Percentiles rank a stretch among this genome's conserved stretches.
Conservation (phyloP, 805 yeast species). For the Kuraishia floccosa region DNA sequence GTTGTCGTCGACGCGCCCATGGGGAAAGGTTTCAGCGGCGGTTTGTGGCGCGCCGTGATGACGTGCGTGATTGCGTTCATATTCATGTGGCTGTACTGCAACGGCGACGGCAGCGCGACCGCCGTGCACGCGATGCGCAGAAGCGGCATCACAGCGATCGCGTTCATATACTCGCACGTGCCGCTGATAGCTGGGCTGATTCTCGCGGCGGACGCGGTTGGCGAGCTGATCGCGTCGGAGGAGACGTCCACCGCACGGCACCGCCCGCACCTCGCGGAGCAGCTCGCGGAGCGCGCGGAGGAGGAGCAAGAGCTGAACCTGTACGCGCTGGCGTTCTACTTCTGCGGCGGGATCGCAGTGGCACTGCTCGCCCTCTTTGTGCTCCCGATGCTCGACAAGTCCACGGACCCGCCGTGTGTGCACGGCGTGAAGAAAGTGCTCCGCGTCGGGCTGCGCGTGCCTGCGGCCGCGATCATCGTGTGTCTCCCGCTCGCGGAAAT, state of each 20-base stretch:
- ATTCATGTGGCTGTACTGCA: conserved; percentile 41
- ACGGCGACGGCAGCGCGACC: conserved; percentile 35
- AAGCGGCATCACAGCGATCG: conserved; percentile 29
- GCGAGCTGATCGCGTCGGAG: conserved; percentile 27
- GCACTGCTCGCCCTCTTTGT: conserved; percentile 25
- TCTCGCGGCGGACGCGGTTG: conserved; percentile 49
- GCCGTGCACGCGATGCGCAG: conserved; percentile 47
- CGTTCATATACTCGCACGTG: conserved; percentile 35
- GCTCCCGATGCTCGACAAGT: conserved; percentile 32
- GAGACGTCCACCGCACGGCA: conserved; percentile 2
- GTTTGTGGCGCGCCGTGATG: conserved; percentile 36
- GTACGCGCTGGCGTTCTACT: conserved; percentile 33
- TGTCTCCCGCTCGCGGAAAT: conserved; percentile 7
- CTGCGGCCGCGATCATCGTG: conserved; percentile 4
- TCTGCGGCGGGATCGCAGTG: conserved; percentile 41
- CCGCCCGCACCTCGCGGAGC: neutral
- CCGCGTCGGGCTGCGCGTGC: conserved; percentile 25
- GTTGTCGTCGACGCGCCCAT: conserved; percentile 35
- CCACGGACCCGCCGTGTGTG: conserved; percentile 24
- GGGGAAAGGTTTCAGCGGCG: conserved; percentile 29
- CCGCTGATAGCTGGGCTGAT: conserved; percentile 40
- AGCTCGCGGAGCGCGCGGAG: neutral
- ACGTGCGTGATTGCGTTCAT: conserved; percentile 34
- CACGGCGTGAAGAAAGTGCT: conserved; percentile 21
- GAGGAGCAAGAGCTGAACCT: conserved; percentile 21